A percentile compares a stretch with the other conserved stretches of the same genome.
Conservation (phyloP, 306 rosid species). For the Hippophae gyantsensis region DNA sequence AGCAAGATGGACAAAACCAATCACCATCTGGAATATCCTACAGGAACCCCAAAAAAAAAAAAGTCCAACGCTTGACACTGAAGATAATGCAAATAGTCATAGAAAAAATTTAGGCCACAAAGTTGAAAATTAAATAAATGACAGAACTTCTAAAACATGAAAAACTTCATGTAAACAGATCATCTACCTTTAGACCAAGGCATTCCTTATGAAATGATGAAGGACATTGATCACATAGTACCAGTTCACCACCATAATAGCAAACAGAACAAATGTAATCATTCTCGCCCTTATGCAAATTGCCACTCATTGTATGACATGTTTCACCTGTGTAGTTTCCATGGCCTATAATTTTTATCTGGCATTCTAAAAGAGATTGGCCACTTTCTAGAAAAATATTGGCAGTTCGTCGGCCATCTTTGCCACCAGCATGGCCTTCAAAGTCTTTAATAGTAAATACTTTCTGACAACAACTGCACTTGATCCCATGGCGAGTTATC, state of each 20-base stretch:
- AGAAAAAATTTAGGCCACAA: background rate
- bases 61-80: constrained; percentile 16
- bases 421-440: constrained; percentile 47
- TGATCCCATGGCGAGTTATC: constrained; percentile 63
- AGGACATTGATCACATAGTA: constrained; percentile 79
- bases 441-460: constrained; percentile 41
- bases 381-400: constrained; percentile 56
- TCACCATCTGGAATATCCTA: constrained; percentile 78
- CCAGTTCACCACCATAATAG: constrained; percentile 69
- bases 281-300: constrained; percentile 28
- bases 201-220: constrained; percentile 65
- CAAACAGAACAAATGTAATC: constrained; percentile 75
- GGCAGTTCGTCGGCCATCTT: constrained; percentile 34
- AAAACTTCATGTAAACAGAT: constrained; percentile 15
- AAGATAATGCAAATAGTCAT: constrained; percentile 5
- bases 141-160: background rate
- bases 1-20: constrained; percentile 84
- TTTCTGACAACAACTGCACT: constrained; percentile 58
- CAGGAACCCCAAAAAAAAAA: constrained; percentile 7
- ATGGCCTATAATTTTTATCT: constrained; percentile 31
- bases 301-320: constrained; percentile 13
- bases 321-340: constrained; percentile 18
- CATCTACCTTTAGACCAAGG: constrained; percentile 60
- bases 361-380: constrained; percentile 59
- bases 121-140: background rate